A percentile compares a stretch with the other conserved stretches of the same genome.
These are phyloP conservation scores for Pichia deserticola DNA, from an alignment of 805 yeast genomes.

Conservation along the genomic window DNA sequence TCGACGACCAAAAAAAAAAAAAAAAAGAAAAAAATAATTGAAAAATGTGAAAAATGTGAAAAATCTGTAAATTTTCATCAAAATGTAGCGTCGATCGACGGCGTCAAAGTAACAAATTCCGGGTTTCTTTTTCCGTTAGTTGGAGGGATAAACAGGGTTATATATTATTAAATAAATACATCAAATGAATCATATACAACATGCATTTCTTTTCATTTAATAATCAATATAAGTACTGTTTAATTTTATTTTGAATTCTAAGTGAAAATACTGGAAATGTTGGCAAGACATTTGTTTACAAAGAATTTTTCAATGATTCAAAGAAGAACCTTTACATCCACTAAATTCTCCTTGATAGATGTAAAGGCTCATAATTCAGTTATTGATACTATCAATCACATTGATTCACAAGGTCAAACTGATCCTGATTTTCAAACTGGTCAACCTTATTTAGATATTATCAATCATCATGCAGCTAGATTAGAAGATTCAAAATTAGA, in stretches of 20 bases:
- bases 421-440: slow-evolving; percentile 5
- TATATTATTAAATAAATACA: too few species aligned
- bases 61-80: too few species aligned
- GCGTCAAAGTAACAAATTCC: too few species aligned
- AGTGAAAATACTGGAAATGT: background rate
- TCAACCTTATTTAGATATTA: slow-evolving; percentile 6
- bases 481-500: background rate
- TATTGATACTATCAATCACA: slow-evolving; percentile 2
- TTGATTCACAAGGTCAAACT: background rate
- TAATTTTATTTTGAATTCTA: background rate
- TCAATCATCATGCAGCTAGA: slow-evolving; percentile 10
- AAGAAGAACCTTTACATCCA: background rate
- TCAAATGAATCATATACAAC: too few species aligned
- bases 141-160: too few species aligned
- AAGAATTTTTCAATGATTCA: background rate
- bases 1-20: background rate
- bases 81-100: too few species aligned
- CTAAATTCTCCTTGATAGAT: background rate
- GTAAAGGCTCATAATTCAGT: slow-evolving; percentile 1
- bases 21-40: background rate
- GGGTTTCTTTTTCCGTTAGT: too few species aligned
- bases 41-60: too few species aligned
- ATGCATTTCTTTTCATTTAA: too few species aligned
- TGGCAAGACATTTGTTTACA: background rate
- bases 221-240: too few species aligned